Base-by-base conservation (phyloP, 805 yeast genomes). In the Limtongia smithiae region DNA sequence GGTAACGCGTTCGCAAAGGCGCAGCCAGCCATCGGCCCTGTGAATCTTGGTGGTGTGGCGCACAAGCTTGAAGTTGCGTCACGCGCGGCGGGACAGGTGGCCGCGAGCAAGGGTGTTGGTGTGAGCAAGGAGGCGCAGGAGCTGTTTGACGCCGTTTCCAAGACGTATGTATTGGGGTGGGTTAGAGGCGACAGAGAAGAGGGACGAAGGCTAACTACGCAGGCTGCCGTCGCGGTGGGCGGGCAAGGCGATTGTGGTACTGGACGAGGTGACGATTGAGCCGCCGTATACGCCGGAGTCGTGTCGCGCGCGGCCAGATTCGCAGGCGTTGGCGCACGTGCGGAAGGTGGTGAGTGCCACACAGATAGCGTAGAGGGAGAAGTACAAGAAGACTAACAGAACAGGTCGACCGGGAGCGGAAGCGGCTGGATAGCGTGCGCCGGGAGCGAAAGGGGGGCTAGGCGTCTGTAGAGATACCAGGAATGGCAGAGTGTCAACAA, bases 381-480 rank as follows among this genome's bases (percentile, higher is more conserved):
- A n/a, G n/a, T n/a, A n/a, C n/a, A n/a, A n/a, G n/a, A n/a, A n/a
- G n/a, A n/a, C n/a, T n/a, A n/a, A n/a, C n/a, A n/a, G n/a, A n/a
- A 6, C 35, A 39, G 42, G 35, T 41, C 11, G 73, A 70, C 49
- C 76, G 73, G 43, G 75, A 74, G 12, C 75, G 80, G 77, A 65
- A 65, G 22, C 69, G 69, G 44, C 60, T 76, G 50, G 75, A 70
- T 40, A 54, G 62, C 6, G 20, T 37, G 12, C 21, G 15, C 17
- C 41, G 25, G 20, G 72, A 71, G 44, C 70, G 71, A 55, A 79
- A 77, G 60, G 83, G 83, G 18, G 83, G 83, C 41, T 79, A 48
- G 63, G 28, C 28, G n/a, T n/a, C n/a, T n/a, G n/a, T n/a, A n/a
- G n/a, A n/a, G n/a, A n/a, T n/a, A n/a, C n/a, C n/a, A n/a, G n/a